phyloP scores from a whole-genome alignment of 106 monocot species.

The Allium sativum region DNA sequence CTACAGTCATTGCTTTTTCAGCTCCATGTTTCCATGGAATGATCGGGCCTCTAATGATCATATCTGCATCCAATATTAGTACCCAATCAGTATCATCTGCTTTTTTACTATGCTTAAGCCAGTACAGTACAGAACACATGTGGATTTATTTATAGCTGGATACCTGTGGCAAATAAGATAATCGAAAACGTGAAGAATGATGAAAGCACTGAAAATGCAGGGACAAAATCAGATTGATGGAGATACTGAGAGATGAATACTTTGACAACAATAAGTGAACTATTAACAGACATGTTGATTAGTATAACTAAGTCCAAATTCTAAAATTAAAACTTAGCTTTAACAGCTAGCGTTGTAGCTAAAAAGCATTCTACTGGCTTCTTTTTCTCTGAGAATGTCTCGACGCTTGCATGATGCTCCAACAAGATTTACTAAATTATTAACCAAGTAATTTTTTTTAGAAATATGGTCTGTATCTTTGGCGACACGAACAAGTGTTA shows the following conservation, averaged over 20 bases:
- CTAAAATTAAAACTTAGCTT: no score
- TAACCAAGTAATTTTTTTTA: no score
- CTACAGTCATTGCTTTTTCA: constrained; percentile 86
- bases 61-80: constrained; percentile 96
- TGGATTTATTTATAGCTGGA: constrained; percentile 96
- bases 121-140: constrained; percentile 82
- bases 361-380: no score
- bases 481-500: no score
- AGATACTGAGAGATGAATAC: not conserved
- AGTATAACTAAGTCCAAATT: no score
- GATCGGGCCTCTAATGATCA: constrained; percentile 88
- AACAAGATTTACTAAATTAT: no score
- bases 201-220: not conserved
- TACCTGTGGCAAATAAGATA: constrained; percentile 48
- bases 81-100: constrained; percentile 95
- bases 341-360: no score
- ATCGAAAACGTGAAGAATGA: not conserved
- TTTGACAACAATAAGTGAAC: no score
- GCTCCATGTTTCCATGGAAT: constrained; percentile 97
- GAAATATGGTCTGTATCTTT: no score
- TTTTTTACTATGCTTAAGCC: constrained; percentile 88
- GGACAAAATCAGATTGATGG: not conserved
- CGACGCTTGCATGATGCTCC: no score
- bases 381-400: no score
- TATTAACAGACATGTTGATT: no score